A percentile compares a stretch with the other conserved stretches of the same genome.
These are phyloP conservation scores for Aspergillus arachidicola DNA, from an alignment of 2,329 filamentous ascomycete species.

Conservation along the genomic window DNA sequence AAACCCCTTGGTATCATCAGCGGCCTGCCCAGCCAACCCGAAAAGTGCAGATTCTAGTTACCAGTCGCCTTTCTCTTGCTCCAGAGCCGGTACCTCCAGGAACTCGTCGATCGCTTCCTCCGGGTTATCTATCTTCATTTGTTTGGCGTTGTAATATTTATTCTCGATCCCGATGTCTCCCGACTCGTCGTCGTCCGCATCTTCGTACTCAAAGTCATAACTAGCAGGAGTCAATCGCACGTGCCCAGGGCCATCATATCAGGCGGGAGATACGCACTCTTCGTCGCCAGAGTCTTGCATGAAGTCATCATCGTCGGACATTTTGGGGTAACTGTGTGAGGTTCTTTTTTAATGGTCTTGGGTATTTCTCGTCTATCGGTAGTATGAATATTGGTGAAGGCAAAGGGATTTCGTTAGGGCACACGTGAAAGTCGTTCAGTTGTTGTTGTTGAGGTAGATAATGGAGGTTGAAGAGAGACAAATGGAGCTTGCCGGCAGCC, in stretches of 20 bases:
- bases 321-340: constrained; percentile 36
- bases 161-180: constrained; percentile 96
- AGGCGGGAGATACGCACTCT: constrained; percentile 59
- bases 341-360: background rate
- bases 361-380: background rate
- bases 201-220: constrained; percentile 97
- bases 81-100: constrained; percentile 78
- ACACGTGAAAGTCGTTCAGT: constrained; percentile 1
- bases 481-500: constrained; percentile 10
- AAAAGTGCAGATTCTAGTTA: constrained; percentile 31
- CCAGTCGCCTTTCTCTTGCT: constrained; percentile 95
- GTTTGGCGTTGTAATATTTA: constrained; percentile 99
- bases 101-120: constrained; percentile 91
- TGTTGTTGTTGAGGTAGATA: constrained; percentile 3
- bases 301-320: constrained; percentile 87
- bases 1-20: constrained; percentile 66
- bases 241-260: background rate
- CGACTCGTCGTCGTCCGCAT: constrained; percentile 83
- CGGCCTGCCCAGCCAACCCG: constrained; percentile 2
- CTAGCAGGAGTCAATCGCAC: constrained; percentile 46
- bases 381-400: background rate
- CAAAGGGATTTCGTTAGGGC: background rate
- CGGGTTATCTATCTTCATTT: constrained; percentile 84
- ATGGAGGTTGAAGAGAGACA: constrained; percentile 7
- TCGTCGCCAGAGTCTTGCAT: constrained; percentile 91